These are phyloP conservation scores for Sporothrix variecibatus DNA, from an alignment of 2,329 filamentous ascomycete species.

Conservation along the genomic window DNA sequence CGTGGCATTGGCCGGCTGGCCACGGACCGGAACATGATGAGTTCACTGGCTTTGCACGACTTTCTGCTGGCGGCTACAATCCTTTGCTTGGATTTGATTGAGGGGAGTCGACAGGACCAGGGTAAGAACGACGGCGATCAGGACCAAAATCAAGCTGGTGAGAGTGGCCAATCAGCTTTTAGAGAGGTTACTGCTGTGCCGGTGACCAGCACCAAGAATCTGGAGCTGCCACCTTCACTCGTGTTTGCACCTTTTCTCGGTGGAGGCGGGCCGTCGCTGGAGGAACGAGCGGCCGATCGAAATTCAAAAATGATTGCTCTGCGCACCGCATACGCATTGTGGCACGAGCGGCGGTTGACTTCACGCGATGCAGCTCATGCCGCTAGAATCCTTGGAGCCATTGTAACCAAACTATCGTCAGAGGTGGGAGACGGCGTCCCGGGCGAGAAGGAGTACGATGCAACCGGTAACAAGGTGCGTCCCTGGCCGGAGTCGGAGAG, in stretches of 20 bases:
- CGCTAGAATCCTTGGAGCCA: slow-evolving; percentile 47
- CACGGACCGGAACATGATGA: slow-evolving; percentile 57
- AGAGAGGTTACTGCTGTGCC: neutral
- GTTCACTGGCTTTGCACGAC: slow-evolving; percentile 59
- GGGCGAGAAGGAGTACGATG: neutral
- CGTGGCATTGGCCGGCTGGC: slow-evolving; percentile 52
- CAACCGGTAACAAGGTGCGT: neutral
- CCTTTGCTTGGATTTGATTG: slow-evolving; percentile 54
- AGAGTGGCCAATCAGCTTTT: neutral
- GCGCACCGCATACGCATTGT: slow-evolving; percentile 47
- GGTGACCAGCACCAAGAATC: neutral
- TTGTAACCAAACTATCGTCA: slow-evolving; percentile 45
- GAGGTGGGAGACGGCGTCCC: neutral
- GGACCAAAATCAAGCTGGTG: neutral
- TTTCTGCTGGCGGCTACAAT: slow-evolving; percentile 64
- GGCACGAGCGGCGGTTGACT: slow-evolving; percentile 44
- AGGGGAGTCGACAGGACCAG: slow-evolving; percentile 37
- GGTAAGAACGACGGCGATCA: neutral
- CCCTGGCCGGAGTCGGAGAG: slow-evolving; percentile 1
- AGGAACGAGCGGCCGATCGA: slow-evolving; percentile 24
- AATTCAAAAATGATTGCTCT: slow-evolving; percentile 44
- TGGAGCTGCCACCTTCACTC: neutral
- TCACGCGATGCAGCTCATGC: slow-evolving; percentile 50
- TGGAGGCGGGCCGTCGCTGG: slow-evolving; percentile 18
- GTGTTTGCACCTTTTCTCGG: neutral